Percentiles rank a stretch among this genome's conserved stretches.
Evolutionary conservation across 257 asterid species (phyloP).

Genomic region (Solanum ossicruentum): DNA sequence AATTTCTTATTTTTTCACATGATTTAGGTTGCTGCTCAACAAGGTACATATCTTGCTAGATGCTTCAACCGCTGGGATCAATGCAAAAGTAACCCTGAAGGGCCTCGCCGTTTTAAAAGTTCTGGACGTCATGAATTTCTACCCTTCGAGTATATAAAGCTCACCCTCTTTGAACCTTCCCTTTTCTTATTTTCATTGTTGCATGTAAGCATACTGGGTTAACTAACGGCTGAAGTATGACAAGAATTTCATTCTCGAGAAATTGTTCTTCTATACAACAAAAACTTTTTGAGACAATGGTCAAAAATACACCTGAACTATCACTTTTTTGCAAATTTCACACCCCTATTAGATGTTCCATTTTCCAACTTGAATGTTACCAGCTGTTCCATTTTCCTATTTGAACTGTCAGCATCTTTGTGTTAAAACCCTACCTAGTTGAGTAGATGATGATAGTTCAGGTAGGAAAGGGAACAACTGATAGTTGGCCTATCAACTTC

Average conservation of each 20-base stretch:
- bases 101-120: conserved; percentile 81
- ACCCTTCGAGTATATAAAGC: conserved; percentile 59
- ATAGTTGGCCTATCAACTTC: not conserved
- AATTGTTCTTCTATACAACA: not conserved
- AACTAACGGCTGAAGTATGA: not conserved
- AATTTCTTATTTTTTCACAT: not conserved
- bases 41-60: conserved; percentile 87
- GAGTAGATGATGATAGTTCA: not conserved
- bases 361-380: not conserved
- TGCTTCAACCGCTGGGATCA: conserved; percentile 88
- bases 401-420: not conserved
- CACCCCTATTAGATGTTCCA: not conserved
- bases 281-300: not conserved
- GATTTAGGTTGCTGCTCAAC: conserved; percentile 86
- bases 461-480: not conserved
- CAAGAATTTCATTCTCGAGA: not conserved
- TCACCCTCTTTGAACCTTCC: not conserved
- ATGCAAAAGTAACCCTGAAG: conserved; percentile 74
- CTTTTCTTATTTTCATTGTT: not conserved
- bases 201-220: not conserved
- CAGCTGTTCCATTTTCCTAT: not conserved
- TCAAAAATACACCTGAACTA: not conserved
- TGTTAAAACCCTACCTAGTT: not conserved
- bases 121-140: conserved; percentile 90
- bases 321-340: not conserved